phyloP scores from a whole-genome alignment of 1,139 yeast species.

The Yamadazyma spencermartinsiae region DNA sequence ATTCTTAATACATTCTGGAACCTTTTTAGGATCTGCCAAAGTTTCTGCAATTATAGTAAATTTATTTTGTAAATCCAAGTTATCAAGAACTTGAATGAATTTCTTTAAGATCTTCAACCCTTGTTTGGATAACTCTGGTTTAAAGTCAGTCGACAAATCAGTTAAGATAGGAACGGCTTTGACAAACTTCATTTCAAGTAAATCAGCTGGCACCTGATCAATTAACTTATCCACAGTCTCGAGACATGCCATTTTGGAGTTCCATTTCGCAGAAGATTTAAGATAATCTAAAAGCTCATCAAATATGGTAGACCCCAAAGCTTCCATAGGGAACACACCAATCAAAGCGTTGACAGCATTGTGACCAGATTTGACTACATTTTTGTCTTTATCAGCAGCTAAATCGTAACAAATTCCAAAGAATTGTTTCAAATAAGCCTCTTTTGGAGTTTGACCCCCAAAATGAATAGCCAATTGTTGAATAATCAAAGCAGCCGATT shows the following conservation, averaged over 20 bases:
- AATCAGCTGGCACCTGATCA: slow-evolving; percentile 81
- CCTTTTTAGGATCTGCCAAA: slow-evolving; percentile 84
- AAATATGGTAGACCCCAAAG: slow-evolving; percentile 68
- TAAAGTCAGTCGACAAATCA: slow-evolving; percentile 90
- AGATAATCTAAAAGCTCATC: slow-evolving; percentile 63
- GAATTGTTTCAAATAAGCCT: slow-evolving; percentile 66
- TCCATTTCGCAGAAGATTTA: slow-evolving; percentile 90
- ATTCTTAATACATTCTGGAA: slow-evolving; percentile 85
- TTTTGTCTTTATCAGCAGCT: slow-evolving; percentile 82
- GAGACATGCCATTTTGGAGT: slow-evolving; percentile 80
- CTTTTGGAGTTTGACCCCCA: slow-evolving; percentile 70
- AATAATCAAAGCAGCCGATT: slow-evolving; percentile 67
- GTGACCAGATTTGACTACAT: slow-evolving; percentile 81
- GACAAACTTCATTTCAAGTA: slow-evolving; percentile 78
- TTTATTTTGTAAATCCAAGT: slow-evolving; percentile 87
- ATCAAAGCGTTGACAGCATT: slow-evolving; percentile 66
- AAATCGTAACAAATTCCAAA: slow-evolving; percentile 60
- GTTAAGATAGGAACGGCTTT: slow-evolving; percentile 82
- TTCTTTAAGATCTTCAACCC: slow-evolving; percentile 71
- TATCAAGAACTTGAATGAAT: slow-evolving; percentile 82
- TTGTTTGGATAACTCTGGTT: slow-evolving; percentile 89
- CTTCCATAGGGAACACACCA: slow-evolving; percentile 75
- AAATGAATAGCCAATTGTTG: slow-evolving; percentile 67
- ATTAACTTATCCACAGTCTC: slow-evolving; percentile 69
- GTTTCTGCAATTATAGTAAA: slow-evolving; percentile 85